Conservation (phyloP, 352 stramenopile species). For the Pilasporangium apinafurcum region DNA sequence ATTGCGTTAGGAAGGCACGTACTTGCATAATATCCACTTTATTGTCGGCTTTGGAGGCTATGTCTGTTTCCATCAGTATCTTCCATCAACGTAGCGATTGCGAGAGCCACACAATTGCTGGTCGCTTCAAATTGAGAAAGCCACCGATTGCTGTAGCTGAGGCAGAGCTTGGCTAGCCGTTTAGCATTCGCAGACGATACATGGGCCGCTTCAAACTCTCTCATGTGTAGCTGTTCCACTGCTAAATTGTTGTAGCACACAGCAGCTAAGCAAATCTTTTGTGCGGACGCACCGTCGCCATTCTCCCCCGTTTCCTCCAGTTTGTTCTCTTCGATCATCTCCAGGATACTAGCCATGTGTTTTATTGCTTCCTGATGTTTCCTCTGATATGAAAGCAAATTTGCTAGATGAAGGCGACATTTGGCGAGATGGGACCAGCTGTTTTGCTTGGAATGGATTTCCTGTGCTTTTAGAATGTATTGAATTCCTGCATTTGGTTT, state of each 20-base stretch:
- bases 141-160: conserved; percentile 91
- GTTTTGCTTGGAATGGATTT: conserved; percentile 63
- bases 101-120: conserved; percentile 60
- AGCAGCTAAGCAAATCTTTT: conserved; percentile 87
- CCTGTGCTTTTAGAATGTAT: conserved; percentile 82
- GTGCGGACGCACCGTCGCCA: conserved; percentile 44
- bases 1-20: no score
- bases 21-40: neutral
- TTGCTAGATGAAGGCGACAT: conserved; percentile 81
- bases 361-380: conserved; percentile 76
- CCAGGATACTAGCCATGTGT: conserved; percentile 77
- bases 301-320: conserved; percentile 46
- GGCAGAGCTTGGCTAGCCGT: conserved; percentile 82
- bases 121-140: conserved; percentile 85
- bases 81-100: conserved; percentile 68
- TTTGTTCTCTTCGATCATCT: conserved; percentile 86
- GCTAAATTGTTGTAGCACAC: conserved; percentile 92
- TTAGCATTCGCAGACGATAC: conserved; percentile 81
- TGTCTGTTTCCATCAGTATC: conserved; percentile 22
- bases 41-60: neutral
- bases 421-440: conserved; percentile 87
- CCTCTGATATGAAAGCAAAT: conserved; percentile 65
- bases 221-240: conserved; percentile 84
- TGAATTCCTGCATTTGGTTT: conserved; percentile 81
- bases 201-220: conserved; percentile 74